Base-by-base conservation (phyloP, 805 yeast genomes). In the Metschnikowia aberdeeniae region DNA sequence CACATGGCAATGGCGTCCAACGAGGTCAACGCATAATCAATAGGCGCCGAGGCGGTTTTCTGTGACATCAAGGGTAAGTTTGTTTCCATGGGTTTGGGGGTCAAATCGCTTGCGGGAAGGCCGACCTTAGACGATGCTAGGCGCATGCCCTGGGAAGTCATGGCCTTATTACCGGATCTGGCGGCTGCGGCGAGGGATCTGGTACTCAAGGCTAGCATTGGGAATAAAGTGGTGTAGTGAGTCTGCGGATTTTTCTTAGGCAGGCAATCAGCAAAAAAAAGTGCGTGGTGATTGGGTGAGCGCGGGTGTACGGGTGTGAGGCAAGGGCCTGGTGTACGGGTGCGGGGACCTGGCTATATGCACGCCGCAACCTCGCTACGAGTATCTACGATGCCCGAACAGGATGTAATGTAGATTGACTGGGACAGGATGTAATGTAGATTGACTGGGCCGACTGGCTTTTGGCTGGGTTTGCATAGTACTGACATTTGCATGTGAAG, bases 1-100 rank as follows among this genome's bases (percentile, higher is more conserved):
- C 96, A 87, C 71, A 84, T 84, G 53, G 89, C 89, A 51, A 87
- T 78, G 51, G 82, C 82, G 61, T 87, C 96, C 57, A 87, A 70
- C 17, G 90, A 79, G 13, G 95, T 86, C 62, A 87, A 74, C 2
- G 89, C 89, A 58, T 87, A 87, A 67, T 87, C 96, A 50, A 86
- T 66, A 10, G 85, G 82, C 28, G 68, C 58, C n/a, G 63, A 57
- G 14, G 72, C 70, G 6, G 68, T 81, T 55, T 79, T 73, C 62
- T 86, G 80, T 24, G 84, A 75, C 59, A 86, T 78, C 50, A 86
- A 77, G 24, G 92, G 89, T 55, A 77, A 76, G 64, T 85, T 81
- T 4, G 86, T 81, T 42, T 84, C 82, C 67, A 85, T 60, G 19
- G 63, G 61, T 46, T 69, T 70, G 31, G 83, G 82, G 26, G 77